These are phyloP conservation scores for Psilocybe azurescens DNA, from an alignment of 768 basidiomycete species.

Conservation along the genomic window DNA sequence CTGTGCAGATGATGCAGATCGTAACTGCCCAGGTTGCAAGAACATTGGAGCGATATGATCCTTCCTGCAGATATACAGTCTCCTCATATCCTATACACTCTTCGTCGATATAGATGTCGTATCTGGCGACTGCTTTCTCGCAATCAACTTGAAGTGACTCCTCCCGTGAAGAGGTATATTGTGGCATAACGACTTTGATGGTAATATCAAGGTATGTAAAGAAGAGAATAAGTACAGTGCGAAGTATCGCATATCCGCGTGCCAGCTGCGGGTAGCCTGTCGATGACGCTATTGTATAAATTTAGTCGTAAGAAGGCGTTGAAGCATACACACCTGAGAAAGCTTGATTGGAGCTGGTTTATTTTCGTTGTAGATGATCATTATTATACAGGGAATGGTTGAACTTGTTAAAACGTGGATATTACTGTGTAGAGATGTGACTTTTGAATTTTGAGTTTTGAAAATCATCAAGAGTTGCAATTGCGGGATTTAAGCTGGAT, in stretches of 20 bases:
- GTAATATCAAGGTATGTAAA: neutral
- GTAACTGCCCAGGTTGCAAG: constrained; percentile 4
- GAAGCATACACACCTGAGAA: constrained; percentile 3
- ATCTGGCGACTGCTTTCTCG: neutral
- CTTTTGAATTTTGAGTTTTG: too few relatives aligned
- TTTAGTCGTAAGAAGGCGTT: neutral
- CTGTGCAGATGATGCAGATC: constrained; percentile 3
- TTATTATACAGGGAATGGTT: neutral
- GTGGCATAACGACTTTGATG: neutral
- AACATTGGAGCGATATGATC: neutral
- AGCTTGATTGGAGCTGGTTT: neutral
- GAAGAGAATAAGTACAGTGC: too few relatives aligned
- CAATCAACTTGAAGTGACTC: neutral
- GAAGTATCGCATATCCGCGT: neutral
- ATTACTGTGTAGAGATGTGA: too few relatives aligned
- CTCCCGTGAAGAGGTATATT: too few relatives aligned
- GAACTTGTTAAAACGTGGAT: too few relatives aligned
- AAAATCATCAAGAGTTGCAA: too few relatives aligned
- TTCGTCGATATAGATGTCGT: neutral
- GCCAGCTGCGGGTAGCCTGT: neutral
- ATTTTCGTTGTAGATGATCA: neutral
- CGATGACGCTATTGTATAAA: neutral
- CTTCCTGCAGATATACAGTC: neutral
- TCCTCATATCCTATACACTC: neutral
- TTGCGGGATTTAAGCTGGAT: too few relatives aligned